Evolutionary conservation across 805 yeast genomes (phyloP).

Genomic region (Candida anglica): DNA sequence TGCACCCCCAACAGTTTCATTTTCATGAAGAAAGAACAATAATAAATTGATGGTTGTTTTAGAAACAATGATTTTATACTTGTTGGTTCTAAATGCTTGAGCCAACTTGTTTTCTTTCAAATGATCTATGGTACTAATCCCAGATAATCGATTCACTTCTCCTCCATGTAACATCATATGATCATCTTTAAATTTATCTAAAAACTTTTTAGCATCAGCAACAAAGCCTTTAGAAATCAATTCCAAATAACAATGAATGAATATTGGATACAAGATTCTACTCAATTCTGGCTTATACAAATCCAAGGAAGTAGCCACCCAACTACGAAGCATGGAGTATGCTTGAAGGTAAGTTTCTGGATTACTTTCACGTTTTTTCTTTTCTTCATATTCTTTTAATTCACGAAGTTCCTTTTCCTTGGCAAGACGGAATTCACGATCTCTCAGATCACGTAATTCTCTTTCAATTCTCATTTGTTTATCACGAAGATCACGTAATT

Average conservation of each 20-base stretch:
- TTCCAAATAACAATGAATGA: slow-evolving; percentile 82
- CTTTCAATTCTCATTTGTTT: slow-evolving; percentile 29
- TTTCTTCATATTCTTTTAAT: slow-evolving; percentile 40
- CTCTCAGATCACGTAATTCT: slow-evolving; percentile 36
- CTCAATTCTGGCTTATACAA: slow-evolving; percentile 85
- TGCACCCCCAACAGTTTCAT: slow-evolving; percentile 89
- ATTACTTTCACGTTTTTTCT: slow-evolving; percentile 44
- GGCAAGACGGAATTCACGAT: slow-evolving; percentile 30
- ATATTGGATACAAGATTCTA: slow-evolving; percentile 85
- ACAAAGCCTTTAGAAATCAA: slow-evolving; percentile 62
- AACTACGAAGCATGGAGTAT: slow-evolving; percentile 71
- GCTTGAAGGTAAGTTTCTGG: slow-evolving; percentile 78
- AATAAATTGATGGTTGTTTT: slow-evolving; percentile 82
- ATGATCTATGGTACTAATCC: slow-evolving; percentile 77
- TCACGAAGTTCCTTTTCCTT: slow-evolving; percentile 38
- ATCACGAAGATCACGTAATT: slow-evolving; percentile 32
- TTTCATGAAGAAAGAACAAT: slow-evolving; percentile 83
- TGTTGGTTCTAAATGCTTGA: slow-evolving; percentile 64
- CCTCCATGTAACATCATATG: slow-evolving; percentile 72
- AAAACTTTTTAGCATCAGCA: slow-evolving; percentile 66
- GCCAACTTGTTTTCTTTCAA: slow-evolving; percentile 80
- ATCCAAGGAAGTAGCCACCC: slow-evolving; percentile 91
- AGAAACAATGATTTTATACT: slow-evolving; percentile 72
- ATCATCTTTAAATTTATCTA: slow-evolving; percentile 68
- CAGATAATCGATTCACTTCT: slow-evolving; percentile 68